Base-by-base conservation (phyloP, 2,329 filamentous ascomycete species). In the Aspergillus ochraceoroseus region DNA sequence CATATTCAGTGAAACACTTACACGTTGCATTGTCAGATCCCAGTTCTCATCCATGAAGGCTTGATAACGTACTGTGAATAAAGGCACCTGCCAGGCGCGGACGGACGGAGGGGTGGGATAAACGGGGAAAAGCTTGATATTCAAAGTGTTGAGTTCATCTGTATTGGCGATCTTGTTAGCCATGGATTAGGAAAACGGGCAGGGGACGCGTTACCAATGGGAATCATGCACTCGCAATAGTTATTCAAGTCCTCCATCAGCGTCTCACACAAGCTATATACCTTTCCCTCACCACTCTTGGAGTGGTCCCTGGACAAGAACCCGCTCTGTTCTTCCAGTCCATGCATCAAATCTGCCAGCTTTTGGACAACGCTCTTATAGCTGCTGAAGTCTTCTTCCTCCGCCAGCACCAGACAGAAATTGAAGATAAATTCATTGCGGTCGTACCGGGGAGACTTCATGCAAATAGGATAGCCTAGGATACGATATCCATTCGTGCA, bases 391-490 rank as follows among this genome's bases (percentile, higher is more conserved):
- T 94, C 85, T 9, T 75, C 71, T 22, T 76, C 71, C 41, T 80
- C 76, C 35, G 84, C 77, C 34, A 95, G 73, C 18, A 95, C 83
- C 30, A 96, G 73, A 44, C 87, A 88, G 60, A 96, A 95, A 65
- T 96, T 96, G 77, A 96, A 98, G 60, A 95, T 95, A 72, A 95
- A 96, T 65, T 94, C 87, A 66, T 95, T 95, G 43, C 92, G 83
- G 58, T 84, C 80, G 59, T 96, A 95, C 53, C 83, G 83, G 40
- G 81, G 76, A 49, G 88, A 79, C 36, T 83, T 80, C 59, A 96
- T 87, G 60, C 87, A 90, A 38, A 96, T 83, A 0, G 92, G 92
- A 56, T 88, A 87, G 11, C 89, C 87, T 22, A 98, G 75, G 40
- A 98, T 80, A 43, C 82, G 80, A 64, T 89, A 84, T 31, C 86